These are phyloP conservation scores for Solanum piurae DNA, from an alignment of 257 asterid species.

Conservation along the genomic window DNA sequence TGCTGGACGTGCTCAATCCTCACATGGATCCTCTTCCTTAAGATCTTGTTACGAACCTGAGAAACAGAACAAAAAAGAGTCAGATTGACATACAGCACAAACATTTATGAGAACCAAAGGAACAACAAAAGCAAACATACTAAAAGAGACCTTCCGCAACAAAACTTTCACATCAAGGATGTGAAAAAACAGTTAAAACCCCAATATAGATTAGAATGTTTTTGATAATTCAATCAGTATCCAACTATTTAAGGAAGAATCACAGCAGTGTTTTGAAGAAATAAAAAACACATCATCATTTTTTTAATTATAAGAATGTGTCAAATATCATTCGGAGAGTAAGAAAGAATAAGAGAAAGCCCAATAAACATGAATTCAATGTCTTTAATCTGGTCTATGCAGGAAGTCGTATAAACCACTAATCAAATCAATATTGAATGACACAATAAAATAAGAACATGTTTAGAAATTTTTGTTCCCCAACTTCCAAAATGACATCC, in stretches of 20 bases:
- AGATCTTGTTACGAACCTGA: constrained; percentile 60
- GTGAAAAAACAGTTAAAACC: neutral
- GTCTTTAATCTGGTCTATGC: neutral
- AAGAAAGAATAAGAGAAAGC: neutral
- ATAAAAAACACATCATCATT: neutral
- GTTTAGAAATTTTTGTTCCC: too few species aligned
- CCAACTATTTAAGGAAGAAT: too few species aligned
- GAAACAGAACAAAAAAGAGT: neutral
- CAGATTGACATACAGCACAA: neutral
- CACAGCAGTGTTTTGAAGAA: neutral
- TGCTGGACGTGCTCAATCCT: constrained; percentile 70
- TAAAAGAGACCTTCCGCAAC: neutral
- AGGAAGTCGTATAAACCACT: neutral
- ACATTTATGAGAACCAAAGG: neutral
- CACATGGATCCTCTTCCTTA: constrained; percentile 61
- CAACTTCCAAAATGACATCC: neutral
- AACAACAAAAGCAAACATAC: neutral
- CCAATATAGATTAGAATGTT: too few species aligned
- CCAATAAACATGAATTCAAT: neutral
- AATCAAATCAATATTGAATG: neutral
- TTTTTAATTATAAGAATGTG: neutral
- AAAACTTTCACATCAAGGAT: neutral
- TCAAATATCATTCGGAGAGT: neutral
- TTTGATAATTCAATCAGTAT: neutral
- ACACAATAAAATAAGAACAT: neutral